These are phyloP conservation scores for Euphorbia lathyris DNA, from an alignment of 345 rosid genomes.

Conservation along the genomic window DNA sequence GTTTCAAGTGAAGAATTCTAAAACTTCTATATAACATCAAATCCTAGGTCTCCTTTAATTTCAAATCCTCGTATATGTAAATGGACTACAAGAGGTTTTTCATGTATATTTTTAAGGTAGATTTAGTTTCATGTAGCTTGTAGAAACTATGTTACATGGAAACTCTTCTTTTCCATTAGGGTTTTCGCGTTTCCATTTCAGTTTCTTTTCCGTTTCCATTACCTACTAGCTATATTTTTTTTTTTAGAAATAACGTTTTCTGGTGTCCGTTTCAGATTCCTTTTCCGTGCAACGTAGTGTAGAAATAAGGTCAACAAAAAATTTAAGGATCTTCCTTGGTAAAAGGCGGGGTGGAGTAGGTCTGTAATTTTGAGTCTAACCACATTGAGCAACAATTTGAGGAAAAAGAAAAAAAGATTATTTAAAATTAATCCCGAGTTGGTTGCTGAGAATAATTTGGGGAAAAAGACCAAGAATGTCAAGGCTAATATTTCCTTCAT, in stretches of 20 bases:
- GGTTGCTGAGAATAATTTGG: constrained; percentile 18
- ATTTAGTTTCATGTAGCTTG: constrained; percentile 6
- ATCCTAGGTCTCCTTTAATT: too few relatives aligned
- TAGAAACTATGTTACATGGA: background rate
- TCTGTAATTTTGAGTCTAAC: background rate
- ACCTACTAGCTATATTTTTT: too few relatives aligned
- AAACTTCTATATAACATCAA: too few relatives aligned
- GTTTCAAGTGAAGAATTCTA: background rate
- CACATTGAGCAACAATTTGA: background rate
- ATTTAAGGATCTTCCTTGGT: background rate
- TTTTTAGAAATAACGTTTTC: too few relatives aligned
- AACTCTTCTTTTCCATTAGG: too few relatives aligned
- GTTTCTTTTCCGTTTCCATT: too few relatives aligned
- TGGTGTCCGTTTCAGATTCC: too few relatives aligned
- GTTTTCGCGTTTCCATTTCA: too few relatives aligned
- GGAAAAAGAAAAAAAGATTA: background rate
- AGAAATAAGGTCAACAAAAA: background rate
- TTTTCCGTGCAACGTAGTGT: too few relatives aligned
- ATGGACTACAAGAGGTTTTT: background rate
- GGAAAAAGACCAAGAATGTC: constrained; percentile 4
- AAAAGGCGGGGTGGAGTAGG: background rate
- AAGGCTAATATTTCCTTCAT: background rate
- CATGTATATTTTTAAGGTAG: constrained; percentile 1
- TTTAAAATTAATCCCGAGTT: background rate
- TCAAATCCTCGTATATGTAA: too few relatives aligned